Evolutionary conservation across 148 eudicot species (phyloP), one percentile per base, ranked within the genome.

Genomic region (Camellia granthamiana): DNA sequence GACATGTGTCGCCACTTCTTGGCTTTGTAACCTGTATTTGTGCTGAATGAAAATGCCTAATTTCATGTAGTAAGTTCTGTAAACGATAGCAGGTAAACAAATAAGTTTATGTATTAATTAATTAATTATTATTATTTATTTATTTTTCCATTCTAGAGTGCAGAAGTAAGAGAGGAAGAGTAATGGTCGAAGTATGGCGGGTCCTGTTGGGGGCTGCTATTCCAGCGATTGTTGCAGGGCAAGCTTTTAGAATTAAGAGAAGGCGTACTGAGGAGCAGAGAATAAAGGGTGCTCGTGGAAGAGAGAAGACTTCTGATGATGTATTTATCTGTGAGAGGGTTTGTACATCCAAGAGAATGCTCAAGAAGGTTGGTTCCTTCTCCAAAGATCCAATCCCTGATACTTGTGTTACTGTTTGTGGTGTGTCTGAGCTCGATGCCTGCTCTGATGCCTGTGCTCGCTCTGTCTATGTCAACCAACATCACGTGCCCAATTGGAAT

Each of bases 171-270:
- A 76, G 16, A 76, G 42, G 15, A 72, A 38, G 5, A 59, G 72
- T 68, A 38, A 90, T 90, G 92, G 92, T 90, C 38, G 90, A 90
- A 78, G 90, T 85, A 63, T 90, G 90, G 89, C 88, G 90, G 90
- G 78, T 89, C 63, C 84, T 90, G 23, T 16, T 90, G 77, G 90
- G 90, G 78, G 88, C 90, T 54, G 92, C 88, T 51, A 84, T 90
- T 56, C 90, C 89, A 15, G 88, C 88, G 16, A 47, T 90, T 54
- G 83, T 90, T 46, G 88, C 90, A 38, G 90, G 90, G 23, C 90
- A 90, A 78, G 89, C 86, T 46, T 82, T 83, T 76, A 85, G 89
- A 82, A 82, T 88, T 11, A 90, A 85, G 87, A 86, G 88, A 83
- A 83, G 89, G 80, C 87, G 83, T 64, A 84, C 84, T 23, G 92